These are phyloP conservation scores for Lentinula sp. DNA, from an alignment of 768 basidiomycete genomes.

Conservation along the genomic window DNA sequence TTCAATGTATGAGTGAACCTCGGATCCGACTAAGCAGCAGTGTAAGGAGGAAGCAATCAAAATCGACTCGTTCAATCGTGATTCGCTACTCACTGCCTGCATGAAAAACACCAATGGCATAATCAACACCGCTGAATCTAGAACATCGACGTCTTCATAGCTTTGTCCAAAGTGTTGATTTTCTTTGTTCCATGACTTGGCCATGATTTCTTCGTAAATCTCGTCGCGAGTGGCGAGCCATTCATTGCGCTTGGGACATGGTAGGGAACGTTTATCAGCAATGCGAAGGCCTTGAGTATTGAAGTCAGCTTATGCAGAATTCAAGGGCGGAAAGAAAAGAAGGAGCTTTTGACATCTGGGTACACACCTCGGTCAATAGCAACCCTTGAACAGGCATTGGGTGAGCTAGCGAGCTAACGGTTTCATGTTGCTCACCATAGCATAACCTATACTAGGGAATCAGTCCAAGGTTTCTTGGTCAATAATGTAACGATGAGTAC, in stretches of 20 bases:
- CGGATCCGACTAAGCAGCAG: constrained; percentile 60
- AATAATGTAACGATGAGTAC: constrained; percentile 26
- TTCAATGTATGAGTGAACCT: constrained; percentile 83
- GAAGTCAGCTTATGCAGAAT: neutral
- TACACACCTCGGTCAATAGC: constrained; percentile 80
- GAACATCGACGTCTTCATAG: constrained; percentile 76
- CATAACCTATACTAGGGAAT: constrained; percentile 57
- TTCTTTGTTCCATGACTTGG: constrained; percentile 76
- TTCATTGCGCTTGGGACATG: constrained; percentile 63
- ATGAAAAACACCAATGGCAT: constrained; percentile 95
- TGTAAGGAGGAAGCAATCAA: neutral
- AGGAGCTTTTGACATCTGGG: neutral
- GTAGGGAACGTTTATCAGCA: constrained; percentile 91
- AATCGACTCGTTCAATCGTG: neutral
- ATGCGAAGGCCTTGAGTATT: constrained; percentile 61
- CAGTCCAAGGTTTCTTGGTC: neutral
- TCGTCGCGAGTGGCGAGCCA: constrained; percentile 77
- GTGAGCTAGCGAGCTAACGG: neutral
- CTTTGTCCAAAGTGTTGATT: constrained; percentile 75
- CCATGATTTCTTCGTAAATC: constrained; percentile 92
- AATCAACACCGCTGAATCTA: constrained; percentile 87
- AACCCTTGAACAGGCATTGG: constrained; percentile 49
- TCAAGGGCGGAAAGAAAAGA: neutral
- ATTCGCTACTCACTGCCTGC: constrained; percentile 49
- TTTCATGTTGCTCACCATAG: constrained; percentile 50